These are phyloP conservation scores for Ambispora gerdemannii DNA, from an alignment of 192 early-diverging fungal genomes.

Conservation along the genomic window DNA sequence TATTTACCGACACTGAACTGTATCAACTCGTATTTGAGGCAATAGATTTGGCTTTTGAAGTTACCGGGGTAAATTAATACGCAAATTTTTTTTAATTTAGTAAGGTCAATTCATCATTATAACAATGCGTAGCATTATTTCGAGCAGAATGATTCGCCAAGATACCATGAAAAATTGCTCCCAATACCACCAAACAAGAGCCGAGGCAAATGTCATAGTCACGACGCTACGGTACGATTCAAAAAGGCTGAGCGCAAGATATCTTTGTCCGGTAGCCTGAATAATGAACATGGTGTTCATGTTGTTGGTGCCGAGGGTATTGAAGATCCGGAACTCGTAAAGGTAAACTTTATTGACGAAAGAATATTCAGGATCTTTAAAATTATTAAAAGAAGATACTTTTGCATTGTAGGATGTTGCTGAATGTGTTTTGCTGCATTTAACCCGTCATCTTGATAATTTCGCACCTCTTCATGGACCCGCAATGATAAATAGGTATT, in stretches of 20 bases:
- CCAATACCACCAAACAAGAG: not conserved
- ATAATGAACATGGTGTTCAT: conserved; percentile 15
- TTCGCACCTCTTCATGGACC: conserved; percentile 68
- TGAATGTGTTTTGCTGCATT: conserved; percentile 61
- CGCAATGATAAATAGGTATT: conserved; percentile 51
- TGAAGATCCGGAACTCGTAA: conserved; percentile 22
- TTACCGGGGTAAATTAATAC: conserved; percentile 28
- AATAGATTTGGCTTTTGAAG: conserved; percentile 56
- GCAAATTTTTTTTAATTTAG: not conserved
- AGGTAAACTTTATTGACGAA: not conserved
- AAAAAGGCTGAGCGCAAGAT: conserved; percentile 25
- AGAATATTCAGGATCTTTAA: not conserved
- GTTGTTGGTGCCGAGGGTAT: conserved; percentile 18
- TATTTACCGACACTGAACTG: conserved; percentile 62
- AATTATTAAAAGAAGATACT: not conserved
- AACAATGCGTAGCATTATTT: not conserved
- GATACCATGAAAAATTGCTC: conserved; percentile 7
- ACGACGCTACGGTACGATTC: conserved; percentile 2
- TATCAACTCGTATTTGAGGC: conserved; percentile 66
- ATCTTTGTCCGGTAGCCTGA: not conserved
- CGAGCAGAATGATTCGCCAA: conserved; percentile 5
- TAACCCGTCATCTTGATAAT: conserved; percentile 65
- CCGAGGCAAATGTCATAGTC: not conserved
- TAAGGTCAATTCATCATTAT: not conserved
- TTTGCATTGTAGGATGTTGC: conserved; percentile 52